A percentile compares a stretch with the other conserved stretches of the same genome.
These are phyloP conservation scores for Polychaeton citri DNA, from an alignment of 2,329 filamentous ascomycete genomes.

Conservation along the genomic window DNA sequence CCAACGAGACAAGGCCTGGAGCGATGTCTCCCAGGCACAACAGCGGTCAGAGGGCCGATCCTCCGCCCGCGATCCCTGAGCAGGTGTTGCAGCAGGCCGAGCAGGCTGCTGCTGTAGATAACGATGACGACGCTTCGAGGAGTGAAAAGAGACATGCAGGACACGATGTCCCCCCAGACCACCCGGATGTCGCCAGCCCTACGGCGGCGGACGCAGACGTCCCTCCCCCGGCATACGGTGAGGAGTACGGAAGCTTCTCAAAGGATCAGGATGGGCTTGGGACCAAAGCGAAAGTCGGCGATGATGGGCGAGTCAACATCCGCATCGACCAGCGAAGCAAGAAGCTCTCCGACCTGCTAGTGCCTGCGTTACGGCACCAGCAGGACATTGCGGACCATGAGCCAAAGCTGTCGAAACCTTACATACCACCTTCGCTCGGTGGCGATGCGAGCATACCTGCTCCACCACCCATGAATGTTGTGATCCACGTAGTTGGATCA, in stretches of 20 bases:
- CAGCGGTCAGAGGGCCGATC: background rate
- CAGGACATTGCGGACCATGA: slow-evolving; percentile 37
- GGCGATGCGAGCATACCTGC: slow-evolving; percentile 46
- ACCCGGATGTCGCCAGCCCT: slow-evolving; percentile 1
- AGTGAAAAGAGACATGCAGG: slow-evolving; percentile 2
- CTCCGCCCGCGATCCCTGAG: background rate
- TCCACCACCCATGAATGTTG: slow-evolving; percentile 35
- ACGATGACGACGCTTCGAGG: background rate
- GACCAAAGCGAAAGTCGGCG: slow-evolving; percentile 30
- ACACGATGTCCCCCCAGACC: slow-evolving; percentile 4
- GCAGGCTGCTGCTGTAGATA: background rate
- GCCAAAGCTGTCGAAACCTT: slow-evolving; percentile 44
- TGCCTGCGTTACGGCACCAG: slow-evolving; percentile 48
- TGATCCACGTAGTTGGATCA: slow-evolving; percentile 36
- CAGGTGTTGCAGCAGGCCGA: background rate
- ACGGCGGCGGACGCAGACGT: slow-evolving; percentile 9
- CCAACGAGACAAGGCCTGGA: no score
- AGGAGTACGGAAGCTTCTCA: slow-evolving; percentile 23
- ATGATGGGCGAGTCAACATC: slow-evolving; percentile 67
- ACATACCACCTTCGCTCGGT: slow-evolving; percentile 60
- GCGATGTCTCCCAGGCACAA: background rate
- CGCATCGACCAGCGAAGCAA: slow-evolving; percentile 60
- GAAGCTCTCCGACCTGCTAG: slow-evolving; percentile 53
- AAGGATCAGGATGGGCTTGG: slow-evolving; percentile 26
- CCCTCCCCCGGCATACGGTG: slow-evolving; percentile 27